Evolutionary conservation across 345 rosid genomes (phyloP).

Genomic region (Psidium guajava): DNA sequence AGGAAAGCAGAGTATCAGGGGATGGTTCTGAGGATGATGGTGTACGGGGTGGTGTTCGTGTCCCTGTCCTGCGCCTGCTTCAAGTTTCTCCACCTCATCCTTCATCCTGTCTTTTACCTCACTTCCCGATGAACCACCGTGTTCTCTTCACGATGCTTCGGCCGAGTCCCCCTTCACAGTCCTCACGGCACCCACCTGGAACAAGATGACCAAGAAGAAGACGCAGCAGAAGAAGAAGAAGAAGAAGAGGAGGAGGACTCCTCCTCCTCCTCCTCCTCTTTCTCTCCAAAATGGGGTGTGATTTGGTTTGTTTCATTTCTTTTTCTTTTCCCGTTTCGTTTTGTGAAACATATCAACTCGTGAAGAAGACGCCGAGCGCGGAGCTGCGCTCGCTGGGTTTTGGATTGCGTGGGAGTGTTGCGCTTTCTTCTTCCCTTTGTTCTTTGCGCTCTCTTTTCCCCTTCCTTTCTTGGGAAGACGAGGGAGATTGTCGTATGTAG

Average conservation of each 20-base stretch:
- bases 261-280: no score
- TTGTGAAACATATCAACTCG: no score
- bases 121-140: slow-evolving; percentile 7
- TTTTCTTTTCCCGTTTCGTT: neutral
- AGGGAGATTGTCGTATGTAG: no score
- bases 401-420: neutral
- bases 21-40: slow-evolving; percentile 25
- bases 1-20: neutral
- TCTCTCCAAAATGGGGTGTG: neutral
- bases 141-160: neutral
- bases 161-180: neutral
- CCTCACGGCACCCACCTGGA: neutral
- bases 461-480: no score
- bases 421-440: no score
- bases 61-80: slow-evolving; percentile 49
- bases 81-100: slow-evolving; percentile 48
- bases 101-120: slow-evolving; percentile 35
- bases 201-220: neutral
- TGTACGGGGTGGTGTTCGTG: slow-evolving; percentile 33
- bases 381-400: neutral
- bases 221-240: no score
- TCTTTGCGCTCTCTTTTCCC: no score
- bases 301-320: neutral
- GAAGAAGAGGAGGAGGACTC: neutral
- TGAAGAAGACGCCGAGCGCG: neutral